Percentiles rank a stretch among this genome's conserved stretches.
Conservation (phyloP, 352 stramenopile genomes). For the Salisapilia sapeloensis region DNA sequence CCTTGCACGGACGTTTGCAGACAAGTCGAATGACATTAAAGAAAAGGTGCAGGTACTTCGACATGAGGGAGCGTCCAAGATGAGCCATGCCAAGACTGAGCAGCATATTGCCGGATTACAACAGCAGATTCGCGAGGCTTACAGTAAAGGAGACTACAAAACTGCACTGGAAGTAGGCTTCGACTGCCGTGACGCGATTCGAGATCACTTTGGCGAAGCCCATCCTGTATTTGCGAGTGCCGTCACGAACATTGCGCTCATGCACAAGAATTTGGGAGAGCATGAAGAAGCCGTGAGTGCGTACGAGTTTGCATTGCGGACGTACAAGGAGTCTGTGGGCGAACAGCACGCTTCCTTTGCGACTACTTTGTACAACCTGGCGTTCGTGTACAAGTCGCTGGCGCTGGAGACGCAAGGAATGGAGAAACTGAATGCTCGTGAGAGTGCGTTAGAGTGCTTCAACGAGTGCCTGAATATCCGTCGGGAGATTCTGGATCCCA, state of each 20-base stretch:
- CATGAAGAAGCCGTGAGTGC: conserved; percentile 56
- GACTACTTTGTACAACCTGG: conserved; percentile 71
- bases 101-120: conserved; percentile 69
- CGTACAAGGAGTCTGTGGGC: conserved; percentile 67
- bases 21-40: no score
- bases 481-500: conserved; percentile 38
- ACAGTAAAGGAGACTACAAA: conserved; percentile 55
- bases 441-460: conserved; percentile 61
- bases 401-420: conserved; percentile 39
- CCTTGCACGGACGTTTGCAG: no score
- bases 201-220: conserved; percentile 55
- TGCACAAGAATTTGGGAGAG: conserved; percentile 76
- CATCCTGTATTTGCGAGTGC: conserved; percentile 73
- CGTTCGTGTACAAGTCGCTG: conserved; percentile 48
- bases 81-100: conserved; percentile 50
- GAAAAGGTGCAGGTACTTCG: conserved; percentile 46
- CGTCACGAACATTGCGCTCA: conserved; percentile 75
- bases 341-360: conserved; percentile 72
- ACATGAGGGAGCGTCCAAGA: conserved; percentile 28
- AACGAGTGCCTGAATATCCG: conserved; percentile 67
- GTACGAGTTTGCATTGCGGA: conserved; percentile 64
- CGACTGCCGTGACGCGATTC: conserved; percentile 51
- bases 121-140: conserved; percentile 63
- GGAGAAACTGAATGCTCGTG: conserved; percentile 40
- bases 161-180: conserved; percentile 40